Evolutionary conservation across 2,329 filamentous ascomycete species (phyloP).

Genomic region (Aspergillus aculeatus): DNA sequence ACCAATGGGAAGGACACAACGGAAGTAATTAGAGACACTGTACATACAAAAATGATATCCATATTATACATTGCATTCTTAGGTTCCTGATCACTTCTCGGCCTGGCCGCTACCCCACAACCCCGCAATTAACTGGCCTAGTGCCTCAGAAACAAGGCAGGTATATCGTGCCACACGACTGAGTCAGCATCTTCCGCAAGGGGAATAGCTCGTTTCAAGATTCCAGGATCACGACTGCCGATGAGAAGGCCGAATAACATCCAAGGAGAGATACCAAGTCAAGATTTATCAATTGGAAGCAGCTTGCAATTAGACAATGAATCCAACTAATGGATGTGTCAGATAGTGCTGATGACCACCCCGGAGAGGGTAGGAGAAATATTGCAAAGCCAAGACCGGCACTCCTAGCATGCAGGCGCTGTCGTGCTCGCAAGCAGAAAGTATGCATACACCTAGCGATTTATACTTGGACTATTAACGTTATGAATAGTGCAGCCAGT

Average conservation of each 20-base stretch:
- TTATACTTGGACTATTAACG: background rate
- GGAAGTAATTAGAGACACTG: background rate
- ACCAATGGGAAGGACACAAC: background rate
- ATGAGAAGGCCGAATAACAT: background rate
- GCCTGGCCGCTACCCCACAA: background rate
- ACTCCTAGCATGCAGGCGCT: conserved; percentile 1
- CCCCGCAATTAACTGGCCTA: background rate
- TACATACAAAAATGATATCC: background rate
- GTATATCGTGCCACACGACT: background rate
- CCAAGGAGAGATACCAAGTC: background rate
- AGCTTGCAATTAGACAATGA: background rate
- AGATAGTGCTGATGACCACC: background rate
- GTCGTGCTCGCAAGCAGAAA: conserved; percentile 5
- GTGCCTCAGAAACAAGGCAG: background rate
- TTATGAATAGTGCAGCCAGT: background rate
- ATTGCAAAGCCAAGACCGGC: background rate
- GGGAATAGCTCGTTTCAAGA: background rate
- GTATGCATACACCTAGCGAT: background rate
- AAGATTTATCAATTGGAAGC: background rate
- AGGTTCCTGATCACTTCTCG: background rate
- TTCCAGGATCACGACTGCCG: background rate
- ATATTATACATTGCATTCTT: background rate
- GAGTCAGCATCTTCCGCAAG: background rate
- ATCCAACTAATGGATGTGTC: background rate
- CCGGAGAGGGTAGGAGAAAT: background rate